Evolutionary conservation across 441 rosid species (phyloP), one percentile per base, ranked within the genome.

Genomic region (Jatropha podagrica): DNA sequence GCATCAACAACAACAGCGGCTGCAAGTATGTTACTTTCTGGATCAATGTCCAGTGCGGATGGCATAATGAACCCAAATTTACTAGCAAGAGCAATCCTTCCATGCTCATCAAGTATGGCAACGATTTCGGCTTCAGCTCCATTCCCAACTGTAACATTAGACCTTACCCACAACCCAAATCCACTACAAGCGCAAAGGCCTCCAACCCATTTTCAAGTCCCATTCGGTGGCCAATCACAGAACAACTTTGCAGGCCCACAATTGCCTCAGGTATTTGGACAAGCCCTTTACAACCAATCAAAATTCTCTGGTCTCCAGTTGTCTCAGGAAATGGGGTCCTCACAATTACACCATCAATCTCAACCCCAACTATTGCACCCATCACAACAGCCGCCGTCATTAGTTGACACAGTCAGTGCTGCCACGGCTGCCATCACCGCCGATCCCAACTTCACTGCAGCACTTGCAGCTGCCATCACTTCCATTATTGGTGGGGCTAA

Each of bases 1-100:
- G 99, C 97, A 32, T 90, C 97, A 4, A 91, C 99, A 4, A 96
- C 98, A 17, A 12, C 92, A 0, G 97, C 98, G 0, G 99, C 99
- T 0, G 97, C 95, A 2, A 87, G 73, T 67, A 96, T 92, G 97
- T 63, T 96, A 44, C 90, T 94, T 17, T 94, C 99, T 2, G 97
- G 98, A 0, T 92, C 99, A 20, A 94, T 91, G 94, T 86, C 98
- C 4, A 96, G 98, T 77, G 87, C 88, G 2, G 99, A 96, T 6
- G 97, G 92, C 2, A 70, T 89, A 37, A 93, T 90, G 92, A 92
- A 89, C 78, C 90, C 90, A 2, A 94, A 90, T 79, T 79, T 94
- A 72, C 81, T 91, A 44, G 93, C 97, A 4, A 82, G 91, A 80
- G 90, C 97, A 32, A 87, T 92, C 48, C 91, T 91, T 52, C 98